Evolutionary conservation across 306 rosid genomes (phyloP).

Genomic region (Ochetophila trinervis): DNA sequence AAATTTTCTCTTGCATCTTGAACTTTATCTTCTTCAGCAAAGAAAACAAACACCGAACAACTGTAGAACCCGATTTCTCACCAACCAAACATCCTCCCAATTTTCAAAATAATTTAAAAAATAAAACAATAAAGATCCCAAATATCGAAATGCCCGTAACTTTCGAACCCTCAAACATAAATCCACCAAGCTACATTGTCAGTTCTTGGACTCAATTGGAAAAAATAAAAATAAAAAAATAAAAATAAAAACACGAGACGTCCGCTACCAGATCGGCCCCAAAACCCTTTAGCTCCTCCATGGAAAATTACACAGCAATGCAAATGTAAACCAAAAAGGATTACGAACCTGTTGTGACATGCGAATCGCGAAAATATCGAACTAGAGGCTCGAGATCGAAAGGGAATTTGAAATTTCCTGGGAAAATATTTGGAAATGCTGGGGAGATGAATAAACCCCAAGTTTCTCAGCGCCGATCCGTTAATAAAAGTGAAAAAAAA

Average conservation of each 20-base stretch:
- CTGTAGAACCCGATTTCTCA: conserved; percentile 1
- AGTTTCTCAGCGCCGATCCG: conserved; percentile 28
- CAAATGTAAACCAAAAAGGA: background rate
- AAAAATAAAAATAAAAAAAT: background rate
- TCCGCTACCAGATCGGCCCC: conserved; percentile 20
- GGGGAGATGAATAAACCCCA: background rate
- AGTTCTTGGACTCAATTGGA: conserved; percentile 14
- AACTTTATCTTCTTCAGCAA: background rate
- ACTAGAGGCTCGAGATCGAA: conserved; percentile 12
- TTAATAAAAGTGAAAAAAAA: background rate
- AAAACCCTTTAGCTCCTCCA: conserved; percentile 1
- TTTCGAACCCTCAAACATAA: background rate
- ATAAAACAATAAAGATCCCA: background rate
- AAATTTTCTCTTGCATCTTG: background rate
- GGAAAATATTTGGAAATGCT: conserved; percentile 10
- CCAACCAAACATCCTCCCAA: conserved; percentile 10
- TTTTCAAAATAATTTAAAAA: conserved; percentile 2
- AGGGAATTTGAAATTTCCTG: conserved; percentile 16
- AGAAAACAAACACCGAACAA: background rate
- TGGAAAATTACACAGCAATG: conserved; percentile 3
- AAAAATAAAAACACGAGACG: background rate
- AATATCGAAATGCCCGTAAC: background rate
- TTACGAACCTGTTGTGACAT: conserved; percentile 23
- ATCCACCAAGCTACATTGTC: conserved; percentile 32
- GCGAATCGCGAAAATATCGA: background rate